A percentile compares a stretch with the other conserved stretches of the same genome.
These are phyloP conservation scores for Persicaria maculosa DNA, from an alignment of 148 eudicot species.

Conservation along the genomic window DNA sequence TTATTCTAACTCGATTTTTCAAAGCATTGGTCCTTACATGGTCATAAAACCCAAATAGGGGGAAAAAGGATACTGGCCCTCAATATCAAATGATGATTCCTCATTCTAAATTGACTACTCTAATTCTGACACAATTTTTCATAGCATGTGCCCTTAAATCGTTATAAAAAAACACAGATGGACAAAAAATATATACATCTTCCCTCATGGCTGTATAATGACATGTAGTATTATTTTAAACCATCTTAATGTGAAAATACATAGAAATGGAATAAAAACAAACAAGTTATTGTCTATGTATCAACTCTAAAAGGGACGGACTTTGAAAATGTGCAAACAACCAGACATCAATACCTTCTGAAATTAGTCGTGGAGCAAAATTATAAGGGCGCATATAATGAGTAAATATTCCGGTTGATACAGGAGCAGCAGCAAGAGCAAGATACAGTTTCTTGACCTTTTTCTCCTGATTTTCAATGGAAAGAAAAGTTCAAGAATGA, in stretches of 20 bases:
- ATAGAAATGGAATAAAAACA: neutral
- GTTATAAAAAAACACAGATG: neutral
- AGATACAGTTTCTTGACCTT: slow-evolving; percentile 88
- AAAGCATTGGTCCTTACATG: too few species aligned
- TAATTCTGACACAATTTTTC: too few species aligned
- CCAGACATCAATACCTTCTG: slow-evolving; percentile 51
- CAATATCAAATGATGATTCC: too few species aligned
- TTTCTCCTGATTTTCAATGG: slow-evolving; percentile 51
- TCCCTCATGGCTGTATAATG: neutral
- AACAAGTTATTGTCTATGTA: neutral
- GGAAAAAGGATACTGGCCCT: too few species aligned
- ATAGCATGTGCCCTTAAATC: too few species aligned
- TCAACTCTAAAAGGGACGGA: neutral
- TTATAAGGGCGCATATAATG: slow-evolving; percentile 85
- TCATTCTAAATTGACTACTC: too few species aligned
- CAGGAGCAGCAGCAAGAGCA: slow-evolving; percentile 87
- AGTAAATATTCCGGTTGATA: slow-evolving; percentile 62
- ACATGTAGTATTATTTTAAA: neutral
- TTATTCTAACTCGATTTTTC: too few species aligned
- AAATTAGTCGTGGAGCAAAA: slow-evolving; percentile 72
- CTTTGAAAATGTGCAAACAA: neutral
- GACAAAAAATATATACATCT: neutral
- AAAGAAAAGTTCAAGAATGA: slow-evolving; percentile 4
- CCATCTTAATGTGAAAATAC: neutral
- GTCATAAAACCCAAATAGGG: too few species aligned